Conservation (phyloP, 2,329 filamentous ascomycete genomes). For the Penicillium sp. region DNA sequence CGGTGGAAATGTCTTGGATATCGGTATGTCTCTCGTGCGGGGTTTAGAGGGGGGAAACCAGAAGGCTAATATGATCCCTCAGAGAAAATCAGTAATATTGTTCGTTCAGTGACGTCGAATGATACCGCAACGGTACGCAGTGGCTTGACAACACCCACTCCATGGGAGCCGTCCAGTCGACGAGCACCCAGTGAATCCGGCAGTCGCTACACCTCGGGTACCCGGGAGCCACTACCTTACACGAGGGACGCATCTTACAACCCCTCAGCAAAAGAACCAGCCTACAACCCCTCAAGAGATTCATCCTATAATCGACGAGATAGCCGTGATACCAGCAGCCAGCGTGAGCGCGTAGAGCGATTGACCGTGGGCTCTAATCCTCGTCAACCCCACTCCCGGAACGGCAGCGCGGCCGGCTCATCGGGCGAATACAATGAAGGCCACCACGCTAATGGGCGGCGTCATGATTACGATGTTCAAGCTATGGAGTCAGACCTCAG, state of each 20-base stretch:
- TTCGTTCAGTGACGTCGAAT: conserved; percentile 71
- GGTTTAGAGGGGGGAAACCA: neutral
- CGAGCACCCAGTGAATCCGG: conserved; percentile 35
- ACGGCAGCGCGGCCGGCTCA: conserved; percentile 72
- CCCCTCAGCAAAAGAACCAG: conserved; percentile 28
- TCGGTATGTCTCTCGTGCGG: conserved; percentile 58
- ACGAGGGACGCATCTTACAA: conserved; percentile 11
- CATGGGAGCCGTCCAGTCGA: conserved; percentile 52
- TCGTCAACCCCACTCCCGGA: conserved; percentile 62
- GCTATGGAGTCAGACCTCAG: conserved; percentile 86
- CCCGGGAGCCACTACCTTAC: conserved; percentile 12
- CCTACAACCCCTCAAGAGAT: conserved; percentile 7
- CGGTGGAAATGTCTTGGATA: conserved; percentile 86
- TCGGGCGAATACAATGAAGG: conserved; percentile 78
- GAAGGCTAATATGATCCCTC: conserved; percentile 13
- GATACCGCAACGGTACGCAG: conserved; percentile 56
- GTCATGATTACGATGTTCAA: conserved; percentile 93
- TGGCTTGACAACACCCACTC: conserved; percentile 56
- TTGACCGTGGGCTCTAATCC: conserved; percentile 36
- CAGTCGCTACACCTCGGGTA: conserved; percentile 20
- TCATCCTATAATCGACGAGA: conserved; percentile 33
- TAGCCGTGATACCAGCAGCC: conserved; percentile 41
- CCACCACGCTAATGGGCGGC: conserved; percentile 64
- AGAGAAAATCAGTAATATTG: conserved; percentile 95
- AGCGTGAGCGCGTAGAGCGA: conserved; percentile 47